Evolutionary conservation across 2,329 filamentous ascomycete genomes (phyloP), one percentile per base, ranked within the genome.

Genomic region (Aspergillus clavatus): DNA sequence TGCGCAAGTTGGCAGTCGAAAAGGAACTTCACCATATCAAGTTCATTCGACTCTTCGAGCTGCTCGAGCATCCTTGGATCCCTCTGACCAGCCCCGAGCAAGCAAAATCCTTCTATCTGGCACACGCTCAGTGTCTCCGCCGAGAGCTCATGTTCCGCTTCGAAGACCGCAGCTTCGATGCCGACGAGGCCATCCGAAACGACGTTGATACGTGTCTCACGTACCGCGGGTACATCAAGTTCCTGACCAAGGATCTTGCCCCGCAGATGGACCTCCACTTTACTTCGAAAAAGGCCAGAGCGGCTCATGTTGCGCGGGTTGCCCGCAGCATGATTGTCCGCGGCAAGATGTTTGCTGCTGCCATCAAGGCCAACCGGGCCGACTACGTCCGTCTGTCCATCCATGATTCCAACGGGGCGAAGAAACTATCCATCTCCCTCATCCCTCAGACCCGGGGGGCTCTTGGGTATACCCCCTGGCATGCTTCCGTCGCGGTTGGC

Each of bases 31-130:
- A 52, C 7, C 54, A 64, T 41, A 53, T 71, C 42, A 62, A 62
- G 41, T 67, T 70, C 29, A 58, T 65, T 29, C 66, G 67, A 6
- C 54, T 73, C 43, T 58, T 62, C 49, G 63, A 70, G 42, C 53
- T 71, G 5, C 55, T 70, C 2, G 60, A 57, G 11, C 57, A 59
- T 29, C 56, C 58, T 3, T 55, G 57, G 57, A 55, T 55, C 16
- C 43, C 41, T 16, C 29, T 45, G 2, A 43, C 43, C 31, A 60
- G 28, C 1, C 46, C 53, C 4, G 56, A 57, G 10, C 38, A 45
- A 4, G 57, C 59, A 7, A 61, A 61, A 23, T 36, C 52, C 10
- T 56, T 43, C 18, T 61, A 62, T 23, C 40, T 60, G 3, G 50
- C 56, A 1, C 59, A 62, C 29, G 58, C 56, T 10, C 48, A 50